Conservation (phyloP, 257 asterid species). For the Lycium barbarum region DNA sequence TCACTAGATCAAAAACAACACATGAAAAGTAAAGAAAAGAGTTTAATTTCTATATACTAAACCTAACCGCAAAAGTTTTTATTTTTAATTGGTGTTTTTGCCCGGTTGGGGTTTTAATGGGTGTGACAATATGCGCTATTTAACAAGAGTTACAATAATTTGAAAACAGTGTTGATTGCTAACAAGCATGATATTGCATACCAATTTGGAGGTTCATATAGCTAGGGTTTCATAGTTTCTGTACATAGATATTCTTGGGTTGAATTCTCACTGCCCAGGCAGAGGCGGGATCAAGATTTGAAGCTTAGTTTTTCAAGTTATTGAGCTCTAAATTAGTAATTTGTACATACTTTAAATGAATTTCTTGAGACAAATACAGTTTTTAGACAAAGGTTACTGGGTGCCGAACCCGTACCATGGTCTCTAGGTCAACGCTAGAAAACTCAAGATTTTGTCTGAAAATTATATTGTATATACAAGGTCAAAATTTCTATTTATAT, state of each 20-base stretch:
- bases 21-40: neutral
- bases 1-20: neutral
- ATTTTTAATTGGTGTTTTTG: neutral
- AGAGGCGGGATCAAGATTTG: too few species aligned
- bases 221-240: conserved; percentile 47
- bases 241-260: neutral
- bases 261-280: neutral
- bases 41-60: neutral
- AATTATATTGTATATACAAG: neutral
- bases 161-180: neutral
- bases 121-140: neutral
- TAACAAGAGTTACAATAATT: neutral
- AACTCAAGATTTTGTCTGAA: neutral
- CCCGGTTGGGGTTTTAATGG: neutral
- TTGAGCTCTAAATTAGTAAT: too few species aligned
- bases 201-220: neutral
- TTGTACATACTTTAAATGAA: too few species aligned
- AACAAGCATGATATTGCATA: neutral
- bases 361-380: too few species aligned
- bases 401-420: too few species aligned
- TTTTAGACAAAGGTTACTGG: too few species aligned
- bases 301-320: too few species aligned
- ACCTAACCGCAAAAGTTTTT: neutral
- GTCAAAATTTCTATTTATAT: neutral
- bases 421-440: too few species aligned